A percentile compares a stretch with the other conserved stretches of the same genome.
Evolutionary conservation across 805 yeast genomes (phyloP).

Genomic region (Schizosaccharomyces osmophilus): DNA sequence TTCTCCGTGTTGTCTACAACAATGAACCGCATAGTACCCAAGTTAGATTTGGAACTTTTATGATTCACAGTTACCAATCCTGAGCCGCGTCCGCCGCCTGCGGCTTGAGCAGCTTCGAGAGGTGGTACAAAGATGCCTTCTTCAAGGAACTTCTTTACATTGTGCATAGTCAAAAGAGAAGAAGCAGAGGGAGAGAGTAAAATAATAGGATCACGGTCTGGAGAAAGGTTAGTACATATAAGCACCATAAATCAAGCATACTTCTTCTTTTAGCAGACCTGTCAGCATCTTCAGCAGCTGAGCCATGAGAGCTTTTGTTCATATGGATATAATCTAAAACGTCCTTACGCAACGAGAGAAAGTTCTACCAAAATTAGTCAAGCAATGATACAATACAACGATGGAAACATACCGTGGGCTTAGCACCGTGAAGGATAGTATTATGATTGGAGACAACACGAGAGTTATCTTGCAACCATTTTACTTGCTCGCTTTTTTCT

Average conservation of each 20-base stretch:
- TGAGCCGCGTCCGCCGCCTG: constrained; percentile 6
- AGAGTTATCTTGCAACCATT: neutral
- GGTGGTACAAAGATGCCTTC: constrained; percentile 41
- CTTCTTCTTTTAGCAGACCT: neutral
- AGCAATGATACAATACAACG: neutral
- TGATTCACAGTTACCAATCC: neutral
- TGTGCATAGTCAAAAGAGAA: constrained; percentile 36
- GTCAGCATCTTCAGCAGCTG: neutral
- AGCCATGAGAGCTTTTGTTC: neutral
- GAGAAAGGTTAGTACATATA: neutral
- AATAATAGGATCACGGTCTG: constrained; percentile 41
- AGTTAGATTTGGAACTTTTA: constrained; percentile 8
- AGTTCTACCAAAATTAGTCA: neutral
- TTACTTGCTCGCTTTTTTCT: neutral
- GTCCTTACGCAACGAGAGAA: neutral
- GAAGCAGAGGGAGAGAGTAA: constrained; percentile 61
- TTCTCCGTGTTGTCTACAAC: constrained; percentile 74
- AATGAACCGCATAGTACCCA: constrained; percentile 34
- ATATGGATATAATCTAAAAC: constrained; percentile 6
- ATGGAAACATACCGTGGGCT: constrained; percentile 7
- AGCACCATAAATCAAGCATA: neutral
- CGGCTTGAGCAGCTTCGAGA: constrained; percentile 12
- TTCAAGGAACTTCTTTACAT: constrained; percentile 46
- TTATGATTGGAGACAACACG: constrained; percentile 19
- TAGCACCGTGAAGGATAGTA: constrained; percentile 17